Evolutionary conservation across 2,329 filamentous ascomycete species (phyloP).

Genomic region (Rugonectria rugulosa): DNA sequence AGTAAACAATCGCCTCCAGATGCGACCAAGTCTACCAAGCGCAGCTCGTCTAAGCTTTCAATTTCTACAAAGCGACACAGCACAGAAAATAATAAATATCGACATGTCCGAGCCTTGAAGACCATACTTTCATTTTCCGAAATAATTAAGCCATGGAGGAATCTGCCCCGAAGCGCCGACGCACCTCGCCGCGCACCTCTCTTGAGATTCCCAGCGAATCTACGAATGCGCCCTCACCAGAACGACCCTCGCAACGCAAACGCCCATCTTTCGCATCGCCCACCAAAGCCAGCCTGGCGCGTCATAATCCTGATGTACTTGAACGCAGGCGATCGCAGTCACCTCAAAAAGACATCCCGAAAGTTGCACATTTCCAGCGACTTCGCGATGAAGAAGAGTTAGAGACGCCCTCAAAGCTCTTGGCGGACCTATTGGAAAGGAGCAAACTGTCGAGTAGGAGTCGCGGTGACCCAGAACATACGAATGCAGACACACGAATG

Average conservation of each 20-base stretch:
- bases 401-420: conserved; percentile 38
- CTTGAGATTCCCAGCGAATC: conserved; percentile 39
- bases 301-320: conserved; percentile 66
- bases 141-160: conserved; percentile 51
- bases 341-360: conserved; percentile 40
- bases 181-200: conserved; percentile 61
- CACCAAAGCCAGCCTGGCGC: conserved; percentile 68
- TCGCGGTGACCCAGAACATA: too few relatives aligned
- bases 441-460: conserved; percentile 34
- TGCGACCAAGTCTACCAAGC: conserved; percentile 30
- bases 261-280: conserved; percentile 72
- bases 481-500: too few relatives aligned
- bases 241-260: conserved; percentile 38
- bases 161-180: conserved; percentile 70
- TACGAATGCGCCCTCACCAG: conserved; percentile 42
- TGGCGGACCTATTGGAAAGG: conserved; percentile 41
- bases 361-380: conserved; percentile 11
- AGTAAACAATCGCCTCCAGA: conserved; percentile 38
- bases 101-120: conserved; percentile 24
- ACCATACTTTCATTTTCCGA: neutral
- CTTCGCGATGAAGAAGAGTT: conserved; percentile 31
- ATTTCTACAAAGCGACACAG: neutral
- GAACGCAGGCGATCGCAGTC: conserved; percentile 52
- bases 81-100: neutral
- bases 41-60: neutral